Conservation (phyloP, 257 asterid genomes). For the Prunella vulgaris region DNA sequence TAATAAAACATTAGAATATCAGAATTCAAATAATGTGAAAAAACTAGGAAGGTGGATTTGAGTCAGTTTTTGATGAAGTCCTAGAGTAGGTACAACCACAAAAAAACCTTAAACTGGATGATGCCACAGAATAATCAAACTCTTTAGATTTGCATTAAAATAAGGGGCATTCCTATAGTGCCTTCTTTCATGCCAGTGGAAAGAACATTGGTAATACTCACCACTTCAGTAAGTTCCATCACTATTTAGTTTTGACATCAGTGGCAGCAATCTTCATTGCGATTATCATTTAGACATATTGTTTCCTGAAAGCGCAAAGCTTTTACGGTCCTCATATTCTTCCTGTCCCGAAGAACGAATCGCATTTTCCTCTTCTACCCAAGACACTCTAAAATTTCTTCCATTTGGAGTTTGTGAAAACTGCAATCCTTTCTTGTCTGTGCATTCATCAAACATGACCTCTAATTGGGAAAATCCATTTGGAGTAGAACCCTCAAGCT, state of each 20-base stretch:
- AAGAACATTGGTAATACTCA: constrained; percentile 32
- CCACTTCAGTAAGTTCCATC: constrained; percentile 36
- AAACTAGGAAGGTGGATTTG: not conserved
- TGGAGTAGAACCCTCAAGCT: constrained; percentile 48
- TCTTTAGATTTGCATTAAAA: constrained; percentile 8
- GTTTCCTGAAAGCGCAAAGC: constrained; percentile 24
- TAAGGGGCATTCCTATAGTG: not conserved
- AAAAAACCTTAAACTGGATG: not conserved
- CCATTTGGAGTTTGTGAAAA: constrained; percentile 30
- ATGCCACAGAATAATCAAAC: constrained; percentile 10
- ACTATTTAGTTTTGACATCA: constrained; percentile 31
- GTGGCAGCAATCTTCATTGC: constrained; percentile 18
- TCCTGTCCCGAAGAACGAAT: constrained; percentile 32
- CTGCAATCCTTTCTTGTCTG: constrained; percentile 31
- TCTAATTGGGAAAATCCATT: constrained; percentile 57
- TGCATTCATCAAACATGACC: constrained; percentile 53
- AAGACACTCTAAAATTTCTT: constrained; percentile 22
- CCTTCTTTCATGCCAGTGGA: not conserved
- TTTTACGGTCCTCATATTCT: constrained; percentile 23
- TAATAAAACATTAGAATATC: constrained; percentile 18
- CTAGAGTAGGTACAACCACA: not conserved
- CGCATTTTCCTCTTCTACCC: constrained; percentile 55
- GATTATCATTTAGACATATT: constrained; percentile 23
- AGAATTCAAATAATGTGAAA: constrained; percentile 15
- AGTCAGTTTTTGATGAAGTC: not conserved